Percentiles rank a stretch among this genome's conserved stretches.
These are phyloP conservation scores for Exophiala lecanii-corni DNA, from an alignment of 2,329 filamentous ascomycete species.

Conservation along the genomic window DNA sequence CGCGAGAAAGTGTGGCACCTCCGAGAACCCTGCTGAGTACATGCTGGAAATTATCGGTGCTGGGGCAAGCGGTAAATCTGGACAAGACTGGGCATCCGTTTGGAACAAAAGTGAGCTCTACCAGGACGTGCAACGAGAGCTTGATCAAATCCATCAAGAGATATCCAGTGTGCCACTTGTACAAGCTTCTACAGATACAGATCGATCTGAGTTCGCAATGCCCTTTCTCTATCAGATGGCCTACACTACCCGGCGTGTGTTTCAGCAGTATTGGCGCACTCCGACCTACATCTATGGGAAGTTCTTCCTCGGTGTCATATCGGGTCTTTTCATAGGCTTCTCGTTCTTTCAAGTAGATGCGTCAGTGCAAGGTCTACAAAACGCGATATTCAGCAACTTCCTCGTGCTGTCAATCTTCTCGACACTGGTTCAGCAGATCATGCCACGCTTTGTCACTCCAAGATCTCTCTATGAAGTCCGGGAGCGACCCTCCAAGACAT, in stretches of 20 bases:
- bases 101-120: not conserved
- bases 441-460: slow-evolving; percentile 65
- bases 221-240: not conserved
- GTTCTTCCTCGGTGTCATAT: slow-evolving; percentile 50
- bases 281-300: slow-evolving; percentile 67
- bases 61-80: slow-evolving; percentile 55
- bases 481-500: slow-evolving; percentile 67
- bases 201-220: not conserved
- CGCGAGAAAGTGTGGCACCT: slow-evolving; percentile 51
- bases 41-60: slow-evolving; percentile 60
- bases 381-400: slow-evolving; percentile 35
- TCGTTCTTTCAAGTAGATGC: slow-evolving; percentile 65
- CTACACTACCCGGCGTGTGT: slow-evolving; percentile 40
- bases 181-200: not conserved
- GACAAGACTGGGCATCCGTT: slow-evolving; percentile 22
- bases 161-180: not conserved
- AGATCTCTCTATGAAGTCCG: slow-evolving; percentile 64
- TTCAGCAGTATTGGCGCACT: slow-evolving; percentile 85
- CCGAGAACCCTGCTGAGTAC: slow-evolving; percentile 68
- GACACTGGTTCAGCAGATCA: slow-evolving; percentile 52
- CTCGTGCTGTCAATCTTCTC: slow-evolving; percentile 51
- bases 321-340: slow-evolving; percentile 44
- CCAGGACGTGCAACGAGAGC: slow-evolving; percentile 30
- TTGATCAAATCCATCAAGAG: not conserved
- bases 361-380: slow-evolving; percentile 61